Conservation (phyloP, 225 moss, liverwort and hornwort species). For the Polytrichum commune region DNA sequence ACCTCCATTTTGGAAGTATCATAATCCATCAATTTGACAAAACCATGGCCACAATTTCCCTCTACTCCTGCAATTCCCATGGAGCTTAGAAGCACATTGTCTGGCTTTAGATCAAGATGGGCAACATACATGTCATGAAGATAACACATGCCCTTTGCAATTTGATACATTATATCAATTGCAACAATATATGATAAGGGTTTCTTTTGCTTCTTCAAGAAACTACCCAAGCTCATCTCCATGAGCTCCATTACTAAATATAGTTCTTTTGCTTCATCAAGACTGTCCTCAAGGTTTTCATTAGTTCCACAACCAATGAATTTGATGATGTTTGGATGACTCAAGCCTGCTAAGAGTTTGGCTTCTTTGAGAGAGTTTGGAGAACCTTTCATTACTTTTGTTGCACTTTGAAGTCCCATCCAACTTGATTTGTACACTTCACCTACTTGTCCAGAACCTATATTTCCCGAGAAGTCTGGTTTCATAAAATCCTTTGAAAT, state of each 20-base stretch:
- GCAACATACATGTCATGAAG: conserved; percentile 2
- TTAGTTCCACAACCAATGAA: conserved; percentile 14
- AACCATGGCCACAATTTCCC: background rate
- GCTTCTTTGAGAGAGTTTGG: conserved; percentile 13
- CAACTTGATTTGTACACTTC: background rate
- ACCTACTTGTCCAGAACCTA: too few relatives aligned
- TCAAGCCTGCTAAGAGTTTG: conserved; percentile 6
- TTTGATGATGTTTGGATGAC: conserved; percentile 15
- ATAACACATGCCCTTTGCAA: conserved; percentile 7
- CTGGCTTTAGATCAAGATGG: conserved; percentile 7
- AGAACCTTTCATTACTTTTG: conserved; percentile 12
- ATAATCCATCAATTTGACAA: background rate
- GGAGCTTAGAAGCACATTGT: background rate
- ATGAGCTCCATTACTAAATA: background rate
- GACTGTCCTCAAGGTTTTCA: background rate
- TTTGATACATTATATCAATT: background rate
- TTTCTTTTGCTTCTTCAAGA: background rate
- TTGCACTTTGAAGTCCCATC: conserved; percentile 16
- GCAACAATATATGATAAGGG: background rate
- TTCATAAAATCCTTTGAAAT: too few relatives aligned
- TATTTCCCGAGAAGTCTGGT: too few relatives aligned
- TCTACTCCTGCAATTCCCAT: background rate
- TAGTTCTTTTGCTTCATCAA: too few relatives aligned
- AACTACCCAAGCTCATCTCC: background rate
- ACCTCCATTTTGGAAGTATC: background rate